Evolutionary conservation across 768 basidiomycete genomes (phyloP).

Genomic region (Podaxis rugospora): DNA sequence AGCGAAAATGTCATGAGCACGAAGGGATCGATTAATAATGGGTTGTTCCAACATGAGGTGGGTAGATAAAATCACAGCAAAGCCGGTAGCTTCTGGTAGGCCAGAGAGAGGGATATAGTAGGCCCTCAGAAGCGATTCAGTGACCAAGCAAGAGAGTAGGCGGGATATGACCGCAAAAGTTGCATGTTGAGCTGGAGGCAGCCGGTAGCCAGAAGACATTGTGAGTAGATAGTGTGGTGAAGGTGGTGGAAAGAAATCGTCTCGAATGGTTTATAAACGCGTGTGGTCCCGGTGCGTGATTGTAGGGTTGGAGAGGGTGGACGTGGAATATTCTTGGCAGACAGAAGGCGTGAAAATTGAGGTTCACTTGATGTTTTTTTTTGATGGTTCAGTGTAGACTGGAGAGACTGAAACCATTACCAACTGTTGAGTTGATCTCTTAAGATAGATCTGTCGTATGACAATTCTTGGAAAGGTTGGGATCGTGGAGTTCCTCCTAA

Average conservation of each 20-base stretch:
- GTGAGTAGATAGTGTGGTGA: slow-evolving; percentile 5
- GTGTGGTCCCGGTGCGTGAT: background rate
- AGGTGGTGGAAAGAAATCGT: background rate
- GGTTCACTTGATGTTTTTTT: background rate
- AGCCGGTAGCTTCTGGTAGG: slow-evolving; percentile 23
- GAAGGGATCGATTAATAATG: slow-evolving; percentile 27
- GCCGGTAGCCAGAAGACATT: slow-evolving; percentile 33
- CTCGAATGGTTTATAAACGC: slow-evolving; percentile 18
- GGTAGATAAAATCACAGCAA: slow-evolving; percentile 34
- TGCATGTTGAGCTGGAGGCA: slow-evolving; percentile 33
- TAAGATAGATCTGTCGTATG: slow-evolving; percentile 10
- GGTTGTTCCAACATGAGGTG: slow-evolving; percentile 24
- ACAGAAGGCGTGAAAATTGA: background rate
- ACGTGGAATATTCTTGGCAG: slow-evolving; percentile 4
- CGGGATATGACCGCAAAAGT: slow-evolving; percentile 44
- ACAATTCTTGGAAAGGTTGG: background rate
- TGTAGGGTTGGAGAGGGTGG: background rate
- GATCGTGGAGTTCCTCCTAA: slow-evolving; percentile 7
- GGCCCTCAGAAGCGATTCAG: slow-evolving; percentile 40
- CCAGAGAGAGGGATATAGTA: slow-evolving; percentile 32
- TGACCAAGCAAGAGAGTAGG: slow-evolving; percentile 45
- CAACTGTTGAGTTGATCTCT: background rate
- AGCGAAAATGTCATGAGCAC: slow-evolving; percentile 39
- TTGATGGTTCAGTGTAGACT: slow-evolving; percentile 5
- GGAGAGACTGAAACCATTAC: slow-evolving; percentile 9